These are phyloP conservation scores for Fusarium luffae DNA, from an alignment of 2,329 filamentous ascomycete genomes.

Conservation along the genomic window DNA sequence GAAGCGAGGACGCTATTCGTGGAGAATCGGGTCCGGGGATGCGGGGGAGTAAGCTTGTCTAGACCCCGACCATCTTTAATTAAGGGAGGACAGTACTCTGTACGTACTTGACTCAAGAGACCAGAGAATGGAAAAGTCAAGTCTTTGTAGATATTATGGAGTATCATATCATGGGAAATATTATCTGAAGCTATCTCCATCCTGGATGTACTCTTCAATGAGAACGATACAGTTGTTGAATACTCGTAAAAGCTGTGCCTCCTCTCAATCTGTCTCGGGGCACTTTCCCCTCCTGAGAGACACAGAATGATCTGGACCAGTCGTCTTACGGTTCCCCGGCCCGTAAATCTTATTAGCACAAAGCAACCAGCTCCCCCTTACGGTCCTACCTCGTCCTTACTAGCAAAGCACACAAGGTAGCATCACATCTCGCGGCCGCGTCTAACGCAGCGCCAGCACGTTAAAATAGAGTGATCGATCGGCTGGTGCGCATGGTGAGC, in stretches of 20 bases:
- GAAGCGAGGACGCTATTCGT: slow-evolving; percentile 24
- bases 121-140: not conserved
- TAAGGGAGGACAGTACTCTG: not conserved
- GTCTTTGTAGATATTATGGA: not conserved
- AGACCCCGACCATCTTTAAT: not conserved
- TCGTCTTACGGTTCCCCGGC: slow-evolving; percentile 25
- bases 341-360: slow-evolving; percentile 9
- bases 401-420: not conserved
- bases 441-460: not conserved
- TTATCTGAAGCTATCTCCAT: not conserved
- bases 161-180: not conserved
- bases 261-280: not conserved
- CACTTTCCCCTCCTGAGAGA: not conserved
- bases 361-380: not conserved
- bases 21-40: slow-evolving; percentile 28
- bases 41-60: slow-evolving; percentile 33
- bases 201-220: not conserved
- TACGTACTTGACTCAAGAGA: not conserved
- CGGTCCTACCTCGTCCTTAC: slow-evolving; percentile 2
- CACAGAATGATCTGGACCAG: slow-evolving; percentile 22
- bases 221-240: not conserved
- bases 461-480: not conserved
- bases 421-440: slow-evolving; percentile 12
- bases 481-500: slow-evolving; percentile 20
- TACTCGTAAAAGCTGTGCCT: not conserved